Evolutionary conservation across 352 stramenopile genomes (phyloP).

Genomic region (Phytophthora hybrid): DNA sequence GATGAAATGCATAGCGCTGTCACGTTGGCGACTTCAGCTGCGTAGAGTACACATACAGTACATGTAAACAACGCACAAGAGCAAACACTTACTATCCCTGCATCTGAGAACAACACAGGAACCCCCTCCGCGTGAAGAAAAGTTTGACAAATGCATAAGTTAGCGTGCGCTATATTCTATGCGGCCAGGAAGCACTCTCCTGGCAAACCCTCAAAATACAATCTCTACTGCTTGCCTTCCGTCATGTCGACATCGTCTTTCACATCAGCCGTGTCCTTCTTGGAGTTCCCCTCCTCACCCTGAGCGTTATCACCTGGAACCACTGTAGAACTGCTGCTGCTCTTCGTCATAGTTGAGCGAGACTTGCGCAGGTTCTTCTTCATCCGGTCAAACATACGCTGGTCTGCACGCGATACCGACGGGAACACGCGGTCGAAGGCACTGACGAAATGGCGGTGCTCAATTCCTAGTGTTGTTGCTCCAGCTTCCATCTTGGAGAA

Average conservation of each 20-base stretch:
- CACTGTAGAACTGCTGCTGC: slow-evolving; percentile 8
- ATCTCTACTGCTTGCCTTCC: slow-evolving; percentile 20
- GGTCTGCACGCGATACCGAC: slow-evolving; percentile 83
- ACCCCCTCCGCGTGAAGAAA: too few relatives aligned
- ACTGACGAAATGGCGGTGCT: slow-evolving; percentile 71
- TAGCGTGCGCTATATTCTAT: slow-evolving; percentile 28
- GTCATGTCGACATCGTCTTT: slow-evolving; percentile 26
- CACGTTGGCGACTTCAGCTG: too few relatives aligned
- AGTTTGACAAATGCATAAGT: slow-evolving; percentile 10
- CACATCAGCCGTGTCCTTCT: slow-evolving; percentile 5
- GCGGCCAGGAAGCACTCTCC: slow-evolving; percentile 12
- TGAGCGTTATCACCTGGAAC: not conserved
- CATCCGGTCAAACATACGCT: slow-evolving; percentile 91
- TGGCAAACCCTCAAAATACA: slow-evolving; percentile 23
- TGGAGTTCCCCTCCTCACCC: not conserved
- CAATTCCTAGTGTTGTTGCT: slow-evolving; percentile 59
- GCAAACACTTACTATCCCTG: too few relatives aligned
- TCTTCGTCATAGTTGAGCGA: slow-evolving; percentile 46
- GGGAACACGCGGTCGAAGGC: slow-evolving; percentile 87
- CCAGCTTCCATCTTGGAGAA: slow-evolving; percentile 44
- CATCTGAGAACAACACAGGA: too few relatives aligned
- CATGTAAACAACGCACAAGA: too few relatives aligned
- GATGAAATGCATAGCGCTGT: too few relatives aligned
- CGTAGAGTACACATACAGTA: too few relatives aligned
- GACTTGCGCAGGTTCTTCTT: slow-evolving; percentile 88